These are phyloP conservation scores for Lactarius tabidus DNA, from an alignment of 768 basidiomycete species.

Conservation along the genomic window DNA sequence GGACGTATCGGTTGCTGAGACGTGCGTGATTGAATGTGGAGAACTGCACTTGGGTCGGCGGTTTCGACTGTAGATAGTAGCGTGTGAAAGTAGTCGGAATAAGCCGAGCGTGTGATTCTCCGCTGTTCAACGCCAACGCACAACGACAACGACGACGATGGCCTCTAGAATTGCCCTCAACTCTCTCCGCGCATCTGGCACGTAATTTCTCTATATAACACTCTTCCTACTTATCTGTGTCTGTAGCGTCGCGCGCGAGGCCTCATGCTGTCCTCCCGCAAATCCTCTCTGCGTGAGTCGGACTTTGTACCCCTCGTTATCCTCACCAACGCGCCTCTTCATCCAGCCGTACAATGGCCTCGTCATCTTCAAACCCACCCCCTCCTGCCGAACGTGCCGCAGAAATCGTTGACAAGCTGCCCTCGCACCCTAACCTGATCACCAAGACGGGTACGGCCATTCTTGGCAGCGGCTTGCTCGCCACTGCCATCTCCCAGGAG, in stretches of 20 bases:
- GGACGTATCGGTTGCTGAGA: not conserved
- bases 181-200: slow-evolving; percentile 28
- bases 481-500: slow-evolving; percentile 94
- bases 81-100: not conserved
- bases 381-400: slow-evolving; percentile 84
- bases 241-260: slow-evolving; percentile 26
- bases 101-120: not conserved
- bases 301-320: slow-evolving; percentile 18
- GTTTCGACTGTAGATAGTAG: not conserved
- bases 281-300: slow-evolving; percentile 44
- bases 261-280: slow-evolving; percentile 44
- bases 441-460: slow-evolving; percentile 94
- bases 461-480: slow-evolving; percentile 83
- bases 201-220: not conserved
- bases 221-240: no score
- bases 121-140: slow-evolving; percentile 6
- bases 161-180: slow-evolving; percentile 31
- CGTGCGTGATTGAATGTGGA: slow-evolving; percentile 1
- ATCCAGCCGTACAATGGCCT: slow-evolving; percentile 13
- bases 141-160: slow-evolving; percentile 24
- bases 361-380: slow-evolving; percentile 59
- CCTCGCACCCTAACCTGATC: slow-evolving; percentile 80
- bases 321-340: not conserved
- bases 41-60: not conserved
- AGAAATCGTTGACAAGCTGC: slow-evolving; percentile 84